Conservation (phyloP, 371 early-diverging fungal genomes). For the Batkoa obscura region DNA sequence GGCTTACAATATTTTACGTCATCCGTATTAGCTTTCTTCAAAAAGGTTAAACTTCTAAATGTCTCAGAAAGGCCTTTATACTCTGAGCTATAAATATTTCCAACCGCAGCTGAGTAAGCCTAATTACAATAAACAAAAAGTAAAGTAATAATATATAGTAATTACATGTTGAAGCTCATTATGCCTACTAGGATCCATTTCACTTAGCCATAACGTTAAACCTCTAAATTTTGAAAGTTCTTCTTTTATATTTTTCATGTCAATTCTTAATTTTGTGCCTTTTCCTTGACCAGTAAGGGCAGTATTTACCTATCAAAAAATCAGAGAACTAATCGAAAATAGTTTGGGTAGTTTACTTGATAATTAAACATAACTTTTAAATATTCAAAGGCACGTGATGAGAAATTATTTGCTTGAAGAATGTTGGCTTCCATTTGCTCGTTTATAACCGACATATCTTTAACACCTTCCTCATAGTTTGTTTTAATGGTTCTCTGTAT, state of each 20-base stretch:
- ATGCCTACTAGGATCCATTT: constrained; percentile 70
- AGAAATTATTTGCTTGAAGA: constrained; percentile 58
- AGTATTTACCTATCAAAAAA: constrained; percentile 23
- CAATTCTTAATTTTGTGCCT: constrained; percentile 20
- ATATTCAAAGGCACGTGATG: constrained; percentile 22
- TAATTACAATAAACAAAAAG: background rate
- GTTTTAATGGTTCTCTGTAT: constrained; percentile 58
- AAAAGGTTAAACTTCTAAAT: background rate
- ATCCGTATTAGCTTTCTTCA: background rate
- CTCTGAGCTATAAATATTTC: constrained; percentile 1
- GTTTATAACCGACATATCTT: constrained; percentile 44
- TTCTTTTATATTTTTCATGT: constrained; percentile 53
- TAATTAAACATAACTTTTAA: constrained; percentile 42
- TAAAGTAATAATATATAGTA: background rate
- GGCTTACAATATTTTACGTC: background rate
- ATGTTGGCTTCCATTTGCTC: constrained; percentile 60
- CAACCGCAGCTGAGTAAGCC: background rate
- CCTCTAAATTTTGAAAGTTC: constrained; percentile 63
- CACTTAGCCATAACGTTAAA: constrained; percentile 75
- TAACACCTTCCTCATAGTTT: constrained; percentile 41
- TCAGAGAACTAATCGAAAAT: background rate
- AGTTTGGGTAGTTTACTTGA: constrained; percentile 16
- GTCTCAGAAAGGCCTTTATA: constrained; percentile 1
- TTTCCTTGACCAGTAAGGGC: constrained; percentile 27
- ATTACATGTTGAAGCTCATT: constrained; percentile 63